phyloP scores from a whole-genome alignment of 2,329 filamentous ascomycete species.

The Phaeomoniella chlamydospora region DNA sequence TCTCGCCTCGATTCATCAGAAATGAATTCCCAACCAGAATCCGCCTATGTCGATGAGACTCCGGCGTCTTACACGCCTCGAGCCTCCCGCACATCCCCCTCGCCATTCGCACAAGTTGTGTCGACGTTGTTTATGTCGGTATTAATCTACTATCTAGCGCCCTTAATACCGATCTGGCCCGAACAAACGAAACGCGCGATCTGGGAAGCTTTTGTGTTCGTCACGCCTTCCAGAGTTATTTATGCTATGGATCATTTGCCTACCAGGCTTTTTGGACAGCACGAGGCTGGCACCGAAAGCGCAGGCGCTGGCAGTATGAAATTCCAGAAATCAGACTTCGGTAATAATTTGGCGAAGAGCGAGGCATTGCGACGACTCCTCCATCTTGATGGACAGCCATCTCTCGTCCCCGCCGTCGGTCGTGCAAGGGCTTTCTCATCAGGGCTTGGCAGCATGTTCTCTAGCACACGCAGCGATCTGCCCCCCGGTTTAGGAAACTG shows the following conservation, averaged over 20 bases:
- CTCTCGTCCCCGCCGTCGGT: conserved; percentile 40
- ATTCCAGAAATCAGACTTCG: conserved; percentile 13
- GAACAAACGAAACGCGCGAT: conserved; percentile 9
- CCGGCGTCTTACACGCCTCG: not conserved
- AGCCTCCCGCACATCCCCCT: not conserved
- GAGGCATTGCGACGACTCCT: conserved; percentile 50
- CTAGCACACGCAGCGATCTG: conserved; percentile 17
- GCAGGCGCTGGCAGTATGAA: too few species aligned
- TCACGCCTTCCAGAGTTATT: conserved; percentile 23
- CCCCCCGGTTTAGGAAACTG: conserved; percentile 66
- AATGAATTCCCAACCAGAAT: not conserved
- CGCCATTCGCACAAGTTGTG: not conserved
- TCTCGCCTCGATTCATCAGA: not conserved
- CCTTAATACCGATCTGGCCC: not conserved
- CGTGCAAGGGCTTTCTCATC: conserved; percentile 38
- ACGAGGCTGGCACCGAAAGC: conserved; percentile 5
- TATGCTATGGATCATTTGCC: conserved; percentile 34
- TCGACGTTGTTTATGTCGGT: not conserved
- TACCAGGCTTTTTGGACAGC: conserved; percentile 25
- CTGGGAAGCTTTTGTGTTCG: conserved; percentile 23
- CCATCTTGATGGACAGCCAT: conserved; percentile 43
- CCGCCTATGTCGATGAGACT: not conserved
- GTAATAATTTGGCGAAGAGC: conserved; percentile 41
- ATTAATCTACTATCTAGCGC: not conserved
- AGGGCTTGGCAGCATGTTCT: conserved; percentile 32